phyloP scores from a whole-genome alignment of 1,284 basidiomycete species.

The Pseudozyma hubeiensis region DNA sequence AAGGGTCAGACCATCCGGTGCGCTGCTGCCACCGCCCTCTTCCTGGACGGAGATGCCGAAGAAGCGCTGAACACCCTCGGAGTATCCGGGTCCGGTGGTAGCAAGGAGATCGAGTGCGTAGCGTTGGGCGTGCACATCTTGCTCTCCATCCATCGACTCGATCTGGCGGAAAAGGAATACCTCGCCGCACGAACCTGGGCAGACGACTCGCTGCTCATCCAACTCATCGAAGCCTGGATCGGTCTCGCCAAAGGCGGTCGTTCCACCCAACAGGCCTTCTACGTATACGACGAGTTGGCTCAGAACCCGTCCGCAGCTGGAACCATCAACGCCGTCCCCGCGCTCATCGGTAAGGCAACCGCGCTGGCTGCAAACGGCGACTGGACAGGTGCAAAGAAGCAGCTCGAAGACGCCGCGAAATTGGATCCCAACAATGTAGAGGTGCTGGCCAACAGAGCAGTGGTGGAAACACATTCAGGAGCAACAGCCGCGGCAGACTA shows the following conservation, averaged over 20 bases:
- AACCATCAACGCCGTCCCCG: slow-evolving; percentile 43
- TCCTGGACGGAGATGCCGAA: slow-evolving; percentile 55
- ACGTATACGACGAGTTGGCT: slow-evolving; percentile 68
- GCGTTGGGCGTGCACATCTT: slow-evolving; percentile 67
- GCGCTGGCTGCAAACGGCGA: slow-evolving; percentile 57
- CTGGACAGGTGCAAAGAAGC: slow-evolving; percentile 31
- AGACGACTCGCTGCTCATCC: slow-evolving; percentile 66
- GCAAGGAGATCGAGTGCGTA: slow-evolving; percentile 62
- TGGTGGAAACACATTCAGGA: slow-evolving; percentile 23
- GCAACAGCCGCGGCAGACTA: neutral
- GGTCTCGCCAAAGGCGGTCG: slow-evolving; percentile 62
- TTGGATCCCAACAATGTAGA: slow-evolving; percentile 43
- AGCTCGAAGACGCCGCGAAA: slow-evolving; percentile 50
- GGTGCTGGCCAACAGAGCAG: slow-evolving; percentile 46
- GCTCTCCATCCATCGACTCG: slow-evolving; percentile 62
- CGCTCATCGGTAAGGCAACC: slow-evolving; percentile 61
- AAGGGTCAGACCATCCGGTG: slow-evolving; percentile 50
- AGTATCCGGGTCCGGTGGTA: slow-evolving; percentile 33
- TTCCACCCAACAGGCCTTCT: slow-evolving; percentile 66
- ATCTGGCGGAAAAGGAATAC: slow-evolving; percentile 65
- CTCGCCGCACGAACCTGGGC: slow-evolving; percentile 62
- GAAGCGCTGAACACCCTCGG: slow-evolving; percentile 62
- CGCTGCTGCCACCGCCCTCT: slow-evolving; percentile 59
- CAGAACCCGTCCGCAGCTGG: slow-evolving; percentile 53
- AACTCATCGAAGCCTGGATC: slow-evolving; percentile 67